Evolutionary conservation across 2,329 filamentous ascomycete genomes (phyloP), one percentile per base, ranked within the genome.

Genomic region (Cladophialophora carrionii): DNA sequence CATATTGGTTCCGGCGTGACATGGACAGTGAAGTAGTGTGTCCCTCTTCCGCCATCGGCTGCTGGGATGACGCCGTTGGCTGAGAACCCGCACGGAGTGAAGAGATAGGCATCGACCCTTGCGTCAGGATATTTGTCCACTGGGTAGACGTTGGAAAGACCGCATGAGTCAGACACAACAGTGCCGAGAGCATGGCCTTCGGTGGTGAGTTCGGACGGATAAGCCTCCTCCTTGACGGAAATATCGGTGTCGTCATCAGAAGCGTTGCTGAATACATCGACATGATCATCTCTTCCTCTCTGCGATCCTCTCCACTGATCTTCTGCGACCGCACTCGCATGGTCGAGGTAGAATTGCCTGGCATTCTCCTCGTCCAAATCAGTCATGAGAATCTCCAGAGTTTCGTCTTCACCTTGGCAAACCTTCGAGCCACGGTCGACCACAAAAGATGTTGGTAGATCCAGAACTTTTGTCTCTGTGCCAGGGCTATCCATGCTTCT

Each of bases 21-120:
- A 75, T 99, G 95, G 26, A 99, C 95, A 0, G 94, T 99, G 80
- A 97, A 99, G 81, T 99, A 99, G 79, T 98, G 92, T 48, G 87
- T 89, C 3, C 85, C 81, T 66, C 78, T 81, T 37, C 80, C 74
- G 65, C 82, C 81, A 14, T 85, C 81, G 0, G 91, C 88, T 56
- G 92, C 88, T 6, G 95, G 95, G 49, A 99, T 86, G 22, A 99
- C 93, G 60, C 92, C 95, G 74, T 99, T 99, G 76, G 95, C 95
- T 6, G 93, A 97, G 79, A 96, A 99, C 64, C 95, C 95, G 74
- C 95, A 99, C 0, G 95, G 95, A 0, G 90, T 92, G 82, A 99
- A 99, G 61, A 97, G 86, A 77, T 98, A 99, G 24, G 95, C 92
- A 72, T 99, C 95, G 71, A 99, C 91, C 65, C 91, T 90, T 24